phyloP scores from a whole-genome alignment of 768 basidiomycete species.

The Suillus lakei region DNA sequence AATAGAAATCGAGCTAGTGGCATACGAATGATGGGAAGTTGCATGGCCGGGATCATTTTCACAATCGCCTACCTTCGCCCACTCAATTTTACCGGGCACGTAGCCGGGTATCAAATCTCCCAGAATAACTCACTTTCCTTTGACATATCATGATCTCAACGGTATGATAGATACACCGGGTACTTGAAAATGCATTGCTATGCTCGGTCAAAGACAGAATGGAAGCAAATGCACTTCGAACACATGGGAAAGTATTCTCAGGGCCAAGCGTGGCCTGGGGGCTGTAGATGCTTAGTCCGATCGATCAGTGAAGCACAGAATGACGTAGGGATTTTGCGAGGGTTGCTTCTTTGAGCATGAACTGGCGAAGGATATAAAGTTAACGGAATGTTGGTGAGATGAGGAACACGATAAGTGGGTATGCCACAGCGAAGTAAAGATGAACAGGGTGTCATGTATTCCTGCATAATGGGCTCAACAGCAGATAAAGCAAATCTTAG shows the following conservation, averaged over 20 bases:
- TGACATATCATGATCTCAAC: not conserved
- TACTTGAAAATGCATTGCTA: slow-evolving; percentile 9
- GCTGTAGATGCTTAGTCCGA: not conserved
- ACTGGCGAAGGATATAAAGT: not conserved
- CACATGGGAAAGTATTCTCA: not conserved
- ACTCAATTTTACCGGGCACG: not conserved
- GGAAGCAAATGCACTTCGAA: not conserved
- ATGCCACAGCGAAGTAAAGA: not conserved
- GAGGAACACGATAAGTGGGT: not conserved
- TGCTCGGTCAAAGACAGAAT: not conserved
- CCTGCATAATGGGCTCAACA: not conserved
- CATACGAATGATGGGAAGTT: not conserved
- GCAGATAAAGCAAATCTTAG: not conserved
- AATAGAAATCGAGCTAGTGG: not conserved
- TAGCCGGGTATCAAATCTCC: not conserved
- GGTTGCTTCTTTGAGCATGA: not conserved
- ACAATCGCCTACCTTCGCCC: not conserved
- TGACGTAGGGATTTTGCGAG: not conserved
- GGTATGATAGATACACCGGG: not conserved
- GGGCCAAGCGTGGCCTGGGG: not conserved
- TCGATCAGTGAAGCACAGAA: not conserved
- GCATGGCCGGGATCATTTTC: not conserved
- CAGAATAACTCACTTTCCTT: not conserved
- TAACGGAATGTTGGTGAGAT: not conserved
- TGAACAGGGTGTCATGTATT: not conserved